Evolutionary conservation across 176 grass and related monocot species (phyloP).

Genomic region (Carex scoparia): DNA sequence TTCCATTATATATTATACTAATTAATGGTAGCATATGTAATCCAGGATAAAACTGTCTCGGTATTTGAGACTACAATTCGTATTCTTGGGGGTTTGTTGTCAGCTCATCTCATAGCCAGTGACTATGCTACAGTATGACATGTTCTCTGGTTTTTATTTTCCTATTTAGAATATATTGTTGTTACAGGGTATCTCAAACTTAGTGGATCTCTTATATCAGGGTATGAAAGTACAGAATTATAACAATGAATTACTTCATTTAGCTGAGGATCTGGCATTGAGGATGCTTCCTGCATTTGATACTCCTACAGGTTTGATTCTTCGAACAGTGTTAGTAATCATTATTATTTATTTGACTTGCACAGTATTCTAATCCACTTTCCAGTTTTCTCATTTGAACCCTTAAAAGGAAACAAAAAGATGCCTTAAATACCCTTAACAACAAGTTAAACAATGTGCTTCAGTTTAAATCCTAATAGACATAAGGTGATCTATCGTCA

Average conservation of each 20-base stretch:
- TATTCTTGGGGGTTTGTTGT: constrained; percentile 82
- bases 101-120: constrained; percentile 89
- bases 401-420: no score
- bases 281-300: constrained; percentile 95
- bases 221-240: constrained; percentile 93
- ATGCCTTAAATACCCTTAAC: not conserved
- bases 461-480: not conserved
- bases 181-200: not conserved
- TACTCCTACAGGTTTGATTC: constrained; percentile 85
- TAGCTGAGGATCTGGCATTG: constrained; percentile 73
- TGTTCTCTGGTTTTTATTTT: not conserved
- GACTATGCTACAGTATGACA: constrained; percentile 81
- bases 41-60: constrained; percentile 95
- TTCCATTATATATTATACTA: not conserved
- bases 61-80: constrained; percentile 97
- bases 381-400: not conserved
- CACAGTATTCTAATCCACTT: not conserved
- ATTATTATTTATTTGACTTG: not conserved
- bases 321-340: not conserved
- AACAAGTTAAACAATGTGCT: not conserved
- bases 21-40: not conserved
- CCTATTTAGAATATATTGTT: constrained; percentile 1
- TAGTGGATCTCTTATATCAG: constrained; percentile 32
- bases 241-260: constrained; percentile 82
- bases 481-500: not conserved